Conservation (phyloP, 257 asterid genomes). For the Vinca minor region DNA sequence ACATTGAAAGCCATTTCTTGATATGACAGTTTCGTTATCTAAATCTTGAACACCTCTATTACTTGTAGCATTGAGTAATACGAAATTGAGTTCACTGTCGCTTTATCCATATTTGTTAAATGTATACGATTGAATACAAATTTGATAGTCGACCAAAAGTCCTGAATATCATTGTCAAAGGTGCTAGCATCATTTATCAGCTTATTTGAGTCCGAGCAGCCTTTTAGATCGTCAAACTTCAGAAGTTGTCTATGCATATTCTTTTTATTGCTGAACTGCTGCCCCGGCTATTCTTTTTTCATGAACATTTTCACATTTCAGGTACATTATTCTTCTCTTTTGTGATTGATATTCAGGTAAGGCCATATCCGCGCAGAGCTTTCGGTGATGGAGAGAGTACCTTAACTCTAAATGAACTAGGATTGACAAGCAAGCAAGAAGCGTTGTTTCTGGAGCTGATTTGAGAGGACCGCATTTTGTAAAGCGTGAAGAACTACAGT, state of each 20-base stretch:
- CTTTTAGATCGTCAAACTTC: no score
- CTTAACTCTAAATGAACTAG: constrained; percentile 60
- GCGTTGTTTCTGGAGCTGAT: constrained; percentile 84
- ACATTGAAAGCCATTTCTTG: background rate
- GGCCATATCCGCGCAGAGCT: constrained; percentile 93
- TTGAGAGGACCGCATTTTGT: constrained; percentile 26
- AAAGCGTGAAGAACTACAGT: constrained; percentile 15
- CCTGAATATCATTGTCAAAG: no score
- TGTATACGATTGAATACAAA: no score
- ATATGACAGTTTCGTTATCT: background rate
- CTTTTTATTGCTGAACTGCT: background rate
- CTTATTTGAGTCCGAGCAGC: no score
- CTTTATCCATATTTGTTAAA: no score
- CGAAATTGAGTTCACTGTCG: no score
- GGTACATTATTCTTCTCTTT: background rate
- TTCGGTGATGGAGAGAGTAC: constrained; percentile 59
- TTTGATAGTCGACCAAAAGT: no score
- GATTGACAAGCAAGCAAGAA: constrained; percentile 92
- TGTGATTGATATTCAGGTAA: constrained; percentile 40
- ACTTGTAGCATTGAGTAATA: no score
- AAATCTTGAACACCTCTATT: background rate
- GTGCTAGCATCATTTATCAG: no score
- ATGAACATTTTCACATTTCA: background rate
- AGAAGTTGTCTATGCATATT: background rate
- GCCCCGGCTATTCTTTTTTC: background rate